These are phyloP conservation scores for Ogataea trehaloabstinens DNA, from an alignment of 805 yeast genomes.

Conservation along the genomic window DNA sequence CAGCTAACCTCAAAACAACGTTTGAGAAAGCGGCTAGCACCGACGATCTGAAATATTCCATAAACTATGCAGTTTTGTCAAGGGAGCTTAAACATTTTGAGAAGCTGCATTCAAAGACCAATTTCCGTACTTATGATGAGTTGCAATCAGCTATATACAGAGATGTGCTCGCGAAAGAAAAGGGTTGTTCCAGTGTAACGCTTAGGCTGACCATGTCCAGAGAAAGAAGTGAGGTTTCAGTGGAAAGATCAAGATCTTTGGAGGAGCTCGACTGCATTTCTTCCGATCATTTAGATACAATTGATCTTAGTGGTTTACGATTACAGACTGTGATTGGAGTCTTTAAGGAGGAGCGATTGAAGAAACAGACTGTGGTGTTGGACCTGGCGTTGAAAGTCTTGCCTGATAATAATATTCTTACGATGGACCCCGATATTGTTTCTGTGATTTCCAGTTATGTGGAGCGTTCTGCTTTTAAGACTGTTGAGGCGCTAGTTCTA, in stretches of 20 bases:
- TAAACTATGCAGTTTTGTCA: conserved; percentile 85
- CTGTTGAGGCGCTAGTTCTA: conserved; percentile 88
- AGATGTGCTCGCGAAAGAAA: conserved; percentile 18
- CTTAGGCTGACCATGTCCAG: conserved; percentile 12
- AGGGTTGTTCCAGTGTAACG: conserved; percentile 16
- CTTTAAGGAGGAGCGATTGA: conserved; percentile 82
- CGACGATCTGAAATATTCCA: conserved; percentile 78
- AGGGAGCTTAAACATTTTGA: conserved; percentile 58
- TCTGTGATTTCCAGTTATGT: conserved; percentile 55
- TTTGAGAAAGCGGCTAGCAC: conserved; percentile 71
- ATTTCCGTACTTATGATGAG: conserved; percentile 41
- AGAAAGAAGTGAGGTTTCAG: conserved; percentile 7
- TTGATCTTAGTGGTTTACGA: conserved; percentile 49
- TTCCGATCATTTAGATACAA: conserved; percentile 6
- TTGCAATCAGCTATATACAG: conserved; percentile 27
- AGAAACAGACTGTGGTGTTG: conserved; percentile 70
- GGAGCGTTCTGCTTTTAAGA: conserved; percentile 79
- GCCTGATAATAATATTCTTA: conserved; percentile 15
- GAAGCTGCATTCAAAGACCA: conserved; percentile 37
- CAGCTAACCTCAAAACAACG: conserved; percentile 61
- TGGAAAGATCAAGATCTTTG: conserved; percentile 7
- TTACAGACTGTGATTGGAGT: conserved; percentile 86
- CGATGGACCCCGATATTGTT: conserved; percentile 42
- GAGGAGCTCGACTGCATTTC: neutral
- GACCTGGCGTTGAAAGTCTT: conserved; percentile 49